These are phyloP conservation scores for Blakeslea trispora DNA, from an alignment of 371 early-diverging fungal genomes.

Conservation along the genomic window DNA sequence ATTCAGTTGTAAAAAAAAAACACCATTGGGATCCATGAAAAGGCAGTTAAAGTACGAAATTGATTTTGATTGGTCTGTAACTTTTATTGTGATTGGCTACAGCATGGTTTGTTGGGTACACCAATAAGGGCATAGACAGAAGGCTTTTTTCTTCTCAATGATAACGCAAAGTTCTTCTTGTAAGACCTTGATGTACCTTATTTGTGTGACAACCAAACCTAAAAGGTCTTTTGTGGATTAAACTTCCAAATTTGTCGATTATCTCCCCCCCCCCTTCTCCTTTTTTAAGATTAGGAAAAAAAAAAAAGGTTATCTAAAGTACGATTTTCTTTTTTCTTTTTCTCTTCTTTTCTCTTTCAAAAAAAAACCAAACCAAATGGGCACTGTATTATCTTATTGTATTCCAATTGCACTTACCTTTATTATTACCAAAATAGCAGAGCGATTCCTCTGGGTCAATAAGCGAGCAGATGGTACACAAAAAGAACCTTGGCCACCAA, in stretches of 20 bases:
- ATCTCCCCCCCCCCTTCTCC: no score
- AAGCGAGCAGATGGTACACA: conserved; percentile 38
- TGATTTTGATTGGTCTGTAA: conserved; percentile 19
- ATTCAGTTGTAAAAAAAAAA: no score
- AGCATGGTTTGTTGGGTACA: conserved; percentile 8
- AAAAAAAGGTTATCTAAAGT: background rate
- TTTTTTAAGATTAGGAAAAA: conserved; percentile 6
- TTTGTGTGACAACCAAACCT: no score
- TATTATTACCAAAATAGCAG: conserved; percentile 11
- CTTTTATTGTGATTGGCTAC: conserved; percentile 14
- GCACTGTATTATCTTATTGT: conserved; percentile 10
- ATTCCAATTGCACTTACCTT: conserved; percentile 13
- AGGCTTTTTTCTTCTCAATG: no score
- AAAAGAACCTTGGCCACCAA: conserved; percentile 41
- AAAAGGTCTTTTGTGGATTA: conserved; percentile 11
- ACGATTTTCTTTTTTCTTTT: background rate
- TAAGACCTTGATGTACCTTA: no score
- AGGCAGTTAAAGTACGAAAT: conserved; percentile 12
- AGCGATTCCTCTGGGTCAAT: conserved; percentile 30
- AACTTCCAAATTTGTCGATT: conserved; percentile 16
- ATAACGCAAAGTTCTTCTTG: no score
- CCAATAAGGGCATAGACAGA: background rate
- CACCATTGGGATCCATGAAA: no score
- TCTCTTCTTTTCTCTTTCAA: conserved; percentile 1
- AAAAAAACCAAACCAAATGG: no score